Evolutionary conservation across 73 alveolate species (phyloP).

Genomic region (Durusdinium trenchii): DNA sequence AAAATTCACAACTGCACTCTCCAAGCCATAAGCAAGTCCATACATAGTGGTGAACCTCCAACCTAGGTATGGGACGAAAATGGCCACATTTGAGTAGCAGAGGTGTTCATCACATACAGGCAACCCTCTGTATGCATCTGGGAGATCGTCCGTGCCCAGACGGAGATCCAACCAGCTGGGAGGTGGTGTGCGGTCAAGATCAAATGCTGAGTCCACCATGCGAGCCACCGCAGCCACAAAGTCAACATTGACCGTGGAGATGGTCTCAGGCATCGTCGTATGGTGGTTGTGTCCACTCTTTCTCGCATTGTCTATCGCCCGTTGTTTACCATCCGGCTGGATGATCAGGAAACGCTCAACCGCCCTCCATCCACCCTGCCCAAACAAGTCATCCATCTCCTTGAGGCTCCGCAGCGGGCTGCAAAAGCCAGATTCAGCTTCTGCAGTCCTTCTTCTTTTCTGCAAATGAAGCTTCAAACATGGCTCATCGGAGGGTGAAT

Average conservation of each 20-base stretch:
- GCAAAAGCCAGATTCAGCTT: too few relatives aligned
- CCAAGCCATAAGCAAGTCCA: slow-evolving; percentile 40
- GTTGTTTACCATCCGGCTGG: not conserved
- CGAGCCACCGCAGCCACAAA: not conserved
- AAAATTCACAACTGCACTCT: not conserved
- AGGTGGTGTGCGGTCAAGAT: not conserved
- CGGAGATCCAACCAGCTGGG: slow-evolving; percentile 15
- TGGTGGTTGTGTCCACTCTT: not conserved
- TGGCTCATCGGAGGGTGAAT: too few relatives aligned
- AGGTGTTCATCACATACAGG: not conserved
- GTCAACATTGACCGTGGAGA: not conserved
- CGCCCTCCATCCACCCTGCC: not conserved
- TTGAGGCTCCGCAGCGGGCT: not conserved
- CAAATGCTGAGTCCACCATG: not conserved
- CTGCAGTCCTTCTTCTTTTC: too few relatives aligned
- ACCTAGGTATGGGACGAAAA: not conserved
- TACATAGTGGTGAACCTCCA: not conserved
- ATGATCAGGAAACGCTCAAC: slow-evolving; percentile 7
- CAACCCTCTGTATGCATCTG: slow-evolving; percentile 1
- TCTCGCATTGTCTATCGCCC: not conserved
- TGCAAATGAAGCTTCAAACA: too few relatives aligned
- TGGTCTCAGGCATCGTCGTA: not conserved
- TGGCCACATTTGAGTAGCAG: not conserved
- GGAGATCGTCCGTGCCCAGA: slow-evolving; percentile 42
- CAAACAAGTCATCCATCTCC: not conserved